These are phyloP conservation scores for Colletotrichum eleusines DNA, from an alignment of 2,329 filamentous ascomycete species.

Conservation along the genomic window DNA sequence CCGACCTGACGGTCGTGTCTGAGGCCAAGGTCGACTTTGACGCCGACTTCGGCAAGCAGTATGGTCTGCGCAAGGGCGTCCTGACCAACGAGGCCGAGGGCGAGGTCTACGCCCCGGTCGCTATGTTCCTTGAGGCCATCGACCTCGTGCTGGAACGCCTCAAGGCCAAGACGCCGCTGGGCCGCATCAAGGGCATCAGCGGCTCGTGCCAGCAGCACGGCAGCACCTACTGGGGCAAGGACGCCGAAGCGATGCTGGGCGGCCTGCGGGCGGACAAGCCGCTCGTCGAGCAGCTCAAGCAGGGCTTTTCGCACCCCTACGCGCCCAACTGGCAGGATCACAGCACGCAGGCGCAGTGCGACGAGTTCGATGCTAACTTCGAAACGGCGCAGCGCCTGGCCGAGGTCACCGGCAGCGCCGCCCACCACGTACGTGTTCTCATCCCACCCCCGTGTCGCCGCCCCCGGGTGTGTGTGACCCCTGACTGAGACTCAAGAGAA, in stretches of 20 bases:
- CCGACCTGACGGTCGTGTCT: conserved; percentile 82
- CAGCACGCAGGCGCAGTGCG: conserved; percentile 92
- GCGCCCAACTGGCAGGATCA: conserved; percentile 99
- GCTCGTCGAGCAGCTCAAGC: conserved; percentile 78
- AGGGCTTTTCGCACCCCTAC: conserved; percentile 84
- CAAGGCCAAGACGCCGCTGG: conserved; percentile 72
- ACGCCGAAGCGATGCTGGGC: conserved; percentile 74
- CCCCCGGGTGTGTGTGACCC: not conserved
- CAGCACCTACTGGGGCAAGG: conserved; percentile 89
- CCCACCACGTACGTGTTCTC: conserved; percentile 82
- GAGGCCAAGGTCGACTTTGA: conserved; percentile 97
- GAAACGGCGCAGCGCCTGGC: conserved; percentile 78
- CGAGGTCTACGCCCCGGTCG: conserved; percentile 93
- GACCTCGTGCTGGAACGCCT: conserved; percentile 86
- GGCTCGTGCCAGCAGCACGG: conserved; percentile 98
- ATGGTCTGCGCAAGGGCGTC: conserved; percentile 90
- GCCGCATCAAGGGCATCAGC: conserved; percentile 82
- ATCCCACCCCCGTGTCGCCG: not conserved
- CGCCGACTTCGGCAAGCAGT: conserved; percentile 77
- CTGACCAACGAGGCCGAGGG: conserved; percentile 83
- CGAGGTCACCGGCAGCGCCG: conserved; percentile 86
- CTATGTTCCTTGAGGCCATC: conserved; percentile 93
- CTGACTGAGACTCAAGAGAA: conserved; percentile 31
- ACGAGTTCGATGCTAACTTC: conserved; percentile 82
- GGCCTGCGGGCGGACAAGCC: conserved; percentile 69